These are phyloP conservation scores for Coprinopsis strossmayeri DNA, from an alignment of 768 basidiomycete genomes.

Conservation along the genomic window DNA sequence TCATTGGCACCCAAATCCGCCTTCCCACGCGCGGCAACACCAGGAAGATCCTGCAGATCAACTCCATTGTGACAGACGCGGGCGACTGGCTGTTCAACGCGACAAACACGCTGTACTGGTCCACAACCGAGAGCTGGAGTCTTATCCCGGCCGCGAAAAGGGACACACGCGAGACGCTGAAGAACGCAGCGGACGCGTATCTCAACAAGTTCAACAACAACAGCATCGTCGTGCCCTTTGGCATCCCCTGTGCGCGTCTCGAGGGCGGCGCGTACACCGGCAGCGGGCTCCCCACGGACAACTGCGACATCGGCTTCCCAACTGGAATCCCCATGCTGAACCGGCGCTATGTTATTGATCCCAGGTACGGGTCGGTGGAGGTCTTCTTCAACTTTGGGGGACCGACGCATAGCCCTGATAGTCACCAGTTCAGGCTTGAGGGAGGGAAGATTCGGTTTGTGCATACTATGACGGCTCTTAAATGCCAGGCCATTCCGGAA, in stretches of 20 bases:
- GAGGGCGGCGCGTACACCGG: neutral
- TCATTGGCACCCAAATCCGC: neutral
- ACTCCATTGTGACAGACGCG: neutral
- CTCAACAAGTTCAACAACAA: neutral
- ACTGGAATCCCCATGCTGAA: neutral
- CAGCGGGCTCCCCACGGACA: neutral
- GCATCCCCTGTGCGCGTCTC: neutral
- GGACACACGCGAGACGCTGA: neutral
- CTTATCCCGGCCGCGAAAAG: neutral
- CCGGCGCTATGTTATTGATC: neutral
- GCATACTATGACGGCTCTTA: neutral
- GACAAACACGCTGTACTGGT: neutral
- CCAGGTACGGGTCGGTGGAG: neutral
- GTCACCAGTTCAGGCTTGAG: conserved; percentile 1
- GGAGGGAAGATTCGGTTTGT: neutral
- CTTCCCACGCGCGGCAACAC: neutral
- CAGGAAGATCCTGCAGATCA: neutral
- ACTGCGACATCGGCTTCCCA: neutral
- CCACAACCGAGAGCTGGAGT: neutral
- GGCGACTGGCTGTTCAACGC: conserved; percentile 4
- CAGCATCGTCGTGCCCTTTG: neutral
- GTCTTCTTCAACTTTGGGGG: neutral
- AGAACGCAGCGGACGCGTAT: neutral
- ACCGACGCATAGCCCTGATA: neutral
- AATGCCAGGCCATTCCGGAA: neutral